These are phyloP conservation scores for Microcyclospora tardicrescens DNA, from an alignment of 2,329 filamentous ascomycete genomes.

Conservation along the genomic window DNA sequence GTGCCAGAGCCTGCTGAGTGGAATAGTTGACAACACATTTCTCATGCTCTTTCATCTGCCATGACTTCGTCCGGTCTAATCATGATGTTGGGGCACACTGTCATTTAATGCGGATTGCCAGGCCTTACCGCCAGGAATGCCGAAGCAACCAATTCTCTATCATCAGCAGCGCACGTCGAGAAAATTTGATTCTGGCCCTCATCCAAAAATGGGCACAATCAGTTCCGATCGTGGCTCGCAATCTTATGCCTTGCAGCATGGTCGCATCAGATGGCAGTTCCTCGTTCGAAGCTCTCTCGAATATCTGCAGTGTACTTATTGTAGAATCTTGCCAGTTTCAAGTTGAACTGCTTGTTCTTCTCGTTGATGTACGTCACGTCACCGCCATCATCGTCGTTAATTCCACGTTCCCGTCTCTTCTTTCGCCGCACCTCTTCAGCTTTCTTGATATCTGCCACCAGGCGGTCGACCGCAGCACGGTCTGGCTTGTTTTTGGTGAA, in stretches of 20 bases:
- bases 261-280: slow-evolving; percentile 68
- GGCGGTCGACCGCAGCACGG: slow-evolving; percentile 71
- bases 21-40: no score
- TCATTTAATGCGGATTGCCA: no score
- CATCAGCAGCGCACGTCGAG: no score
- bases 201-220: no score
- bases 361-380: slow-evolving; percentile 99
- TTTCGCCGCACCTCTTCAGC: slow-evolving; percentile 77
- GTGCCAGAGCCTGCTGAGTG: no score
- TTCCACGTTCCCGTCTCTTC: slow-evolving; percentile 69
- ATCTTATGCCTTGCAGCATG: neutral
- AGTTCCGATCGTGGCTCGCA: no score
- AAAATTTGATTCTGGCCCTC: no score
- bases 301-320: slow-evolving; percentile 98
- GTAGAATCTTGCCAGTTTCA: slow-evolving; percentile 90
- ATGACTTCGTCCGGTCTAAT: no score
- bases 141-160: no score
- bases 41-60: no score
- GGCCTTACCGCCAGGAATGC: no score
- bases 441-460: slow-evolving; percentile 76
- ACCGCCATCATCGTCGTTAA: slow-evolving; percentile 62
- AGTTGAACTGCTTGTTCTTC: slow-evolving; percentile 99
- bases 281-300: slow-evolving; percentile 90
- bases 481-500: slow-evolving; percentile 79
- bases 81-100: no score